Evolutionary conservation across 371 early-diverging fungal species (phyloP).

Genomic region (Mortierella sp.): DNA sequence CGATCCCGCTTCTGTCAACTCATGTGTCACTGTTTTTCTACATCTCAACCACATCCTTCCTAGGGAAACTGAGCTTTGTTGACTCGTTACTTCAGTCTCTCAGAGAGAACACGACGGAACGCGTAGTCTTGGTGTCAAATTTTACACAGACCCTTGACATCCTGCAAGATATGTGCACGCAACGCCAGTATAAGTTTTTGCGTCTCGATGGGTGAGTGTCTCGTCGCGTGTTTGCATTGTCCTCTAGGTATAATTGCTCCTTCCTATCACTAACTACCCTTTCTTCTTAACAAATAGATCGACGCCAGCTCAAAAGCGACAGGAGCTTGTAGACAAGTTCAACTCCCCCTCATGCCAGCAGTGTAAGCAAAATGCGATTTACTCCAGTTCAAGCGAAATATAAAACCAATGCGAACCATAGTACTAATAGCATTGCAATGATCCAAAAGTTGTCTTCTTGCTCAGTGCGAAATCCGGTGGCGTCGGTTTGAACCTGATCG

Average conservation of each 20-base stretch:
- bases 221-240: neutral
- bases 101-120: slow-evolving; percentile 59
- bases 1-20: neutral
- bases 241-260: too few relatives aligned
- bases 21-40: neutral
- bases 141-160: slow-evolving; percentile 76
- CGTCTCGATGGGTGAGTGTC: slow-evolving; percentile 72
- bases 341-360: slow-evolving; percentile 40
- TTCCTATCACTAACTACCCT: neutral
- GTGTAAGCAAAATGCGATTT: slow-evolving; percentile 25
- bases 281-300: slow-evolving; percentile 34
- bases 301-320: slow-evolving; percentile 69
- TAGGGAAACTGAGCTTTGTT: slow-evolving; percentile 65
- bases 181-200: slow-evolving; percentile 57
- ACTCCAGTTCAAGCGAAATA: neutral
- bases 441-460: slow-evolving; percentile 62
- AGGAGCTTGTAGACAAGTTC: slow-evolving; percentile 60
- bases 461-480: slow-evolving; percentile 77
- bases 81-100: slow-evolving; percentile 54
- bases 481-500: slow-evolving; percentile 71
- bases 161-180: slow-evolving; percentile 62
- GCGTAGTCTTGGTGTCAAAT: slow-evolving; percentile 81
- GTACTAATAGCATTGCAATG: neutral
- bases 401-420: neutral
- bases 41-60: too few relatives aligned